Evolutionary conservation across 2,329 filamentous ascomycete genomes (phyloP).

Genomic region (Didymella glomerata): DNA sequence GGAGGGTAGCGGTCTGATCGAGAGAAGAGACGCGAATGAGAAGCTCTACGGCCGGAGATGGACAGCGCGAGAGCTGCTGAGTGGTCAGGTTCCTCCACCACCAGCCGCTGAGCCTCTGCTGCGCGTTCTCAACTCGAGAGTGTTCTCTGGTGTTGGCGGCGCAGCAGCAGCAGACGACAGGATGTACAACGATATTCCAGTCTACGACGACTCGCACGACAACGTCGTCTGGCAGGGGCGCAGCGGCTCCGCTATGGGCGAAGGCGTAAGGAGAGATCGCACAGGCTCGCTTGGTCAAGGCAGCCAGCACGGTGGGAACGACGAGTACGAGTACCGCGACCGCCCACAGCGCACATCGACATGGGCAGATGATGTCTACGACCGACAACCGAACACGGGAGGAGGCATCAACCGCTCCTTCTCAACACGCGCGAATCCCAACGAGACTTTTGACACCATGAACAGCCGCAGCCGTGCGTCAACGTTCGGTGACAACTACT

Average conservation of each 20-base stretch:
- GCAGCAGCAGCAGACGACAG: constrained; percentile 59
- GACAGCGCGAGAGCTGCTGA: constrained; percentile 82
- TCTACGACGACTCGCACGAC: constrained; percentile 85
- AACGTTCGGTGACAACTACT: constrained; percentile 59
- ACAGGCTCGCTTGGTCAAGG: constrained; percentile 48
- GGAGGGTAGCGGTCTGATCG: constrained; percentile 91
- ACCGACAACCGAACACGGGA: constrained; percentile 58
- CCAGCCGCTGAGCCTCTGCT: constrained; percentile 85
- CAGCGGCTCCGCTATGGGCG: constrained; percentile 73
- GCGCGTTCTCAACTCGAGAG: constrained; percentile 81
- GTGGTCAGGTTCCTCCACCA: constrained; percentile 78
- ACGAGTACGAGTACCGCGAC: constrained; percentile 62
- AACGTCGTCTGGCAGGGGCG: constrained; percentile 84
- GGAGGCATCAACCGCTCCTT: constrained; percentile 58
- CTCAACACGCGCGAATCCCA: constrained; percentile 59
- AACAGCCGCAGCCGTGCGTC: constrained; percentile 50
- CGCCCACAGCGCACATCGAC: constrained; percentile 70
- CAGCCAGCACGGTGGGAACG: constrained; percentile 39
- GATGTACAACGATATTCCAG: constrained; percentile 93
- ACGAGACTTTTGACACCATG: constrained; percentile 60
- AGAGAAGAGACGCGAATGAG: constrained; percentile 95
- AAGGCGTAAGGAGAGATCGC: constrained; percentile 66
- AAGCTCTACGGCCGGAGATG: constrained; percentile 88
- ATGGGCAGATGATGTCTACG: constrained; percentile 80
- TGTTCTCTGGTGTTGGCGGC: constrained; percentile 74